phyloP scores from a whole-genome alignment of 225 moss, liverwort and hornwort species.

The Pseudisothecium myosuroides region DNA sequence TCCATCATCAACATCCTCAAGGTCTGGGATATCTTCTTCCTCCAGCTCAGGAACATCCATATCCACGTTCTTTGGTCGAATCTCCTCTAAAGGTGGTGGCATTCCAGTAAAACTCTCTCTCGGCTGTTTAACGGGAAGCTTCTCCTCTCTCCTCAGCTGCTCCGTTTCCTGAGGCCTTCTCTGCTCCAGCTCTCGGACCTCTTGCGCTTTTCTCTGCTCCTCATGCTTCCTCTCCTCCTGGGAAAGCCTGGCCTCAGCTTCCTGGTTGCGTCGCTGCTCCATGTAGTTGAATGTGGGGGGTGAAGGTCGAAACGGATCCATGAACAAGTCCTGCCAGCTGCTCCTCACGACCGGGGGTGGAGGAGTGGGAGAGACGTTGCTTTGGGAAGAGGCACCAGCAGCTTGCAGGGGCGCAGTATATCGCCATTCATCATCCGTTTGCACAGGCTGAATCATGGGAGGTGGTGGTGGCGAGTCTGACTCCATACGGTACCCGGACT shows the following conservation, averaged over 20 bases:
- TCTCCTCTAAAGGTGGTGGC: not conserved
- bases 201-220: not conserved
- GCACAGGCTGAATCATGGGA: constrained; percentile 36
- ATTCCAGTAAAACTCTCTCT: not conserved
- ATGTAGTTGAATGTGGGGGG: constrained; percentile 44
- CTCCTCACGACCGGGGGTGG: constrained; percentile 36
- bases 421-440: constrained; percentile 42
- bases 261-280: constrained; percentile 31
- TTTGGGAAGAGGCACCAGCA: not conserved
- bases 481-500: constrained; percentile 14
- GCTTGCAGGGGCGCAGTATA: not conserved
- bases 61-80: constrained; percentile 1
- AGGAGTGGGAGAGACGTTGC: constrained; percentile 22
- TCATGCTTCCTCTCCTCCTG: constrained; percentile 1
- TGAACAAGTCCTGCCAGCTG: constrained; percentile 57
- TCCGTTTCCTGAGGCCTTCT: not conserved
- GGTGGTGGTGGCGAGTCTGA: constrained; percentile 21
- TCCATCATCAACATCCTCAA: constrained; percentile 42
- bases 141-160: not conserved
- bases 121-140: not conserved
- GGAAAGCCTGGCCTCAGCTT: constrained; percentile 5
- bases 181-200: not conserved
- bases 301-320: constrained; percentile 53
- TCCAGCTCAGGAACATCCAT: constrained; percentile 35
- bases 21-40: constrained; percentile 46